Evolutionary conservation across 2,329 filamentous ascomycete species (phyloP).

Genomic region (Shiraia sp.): DNA sequence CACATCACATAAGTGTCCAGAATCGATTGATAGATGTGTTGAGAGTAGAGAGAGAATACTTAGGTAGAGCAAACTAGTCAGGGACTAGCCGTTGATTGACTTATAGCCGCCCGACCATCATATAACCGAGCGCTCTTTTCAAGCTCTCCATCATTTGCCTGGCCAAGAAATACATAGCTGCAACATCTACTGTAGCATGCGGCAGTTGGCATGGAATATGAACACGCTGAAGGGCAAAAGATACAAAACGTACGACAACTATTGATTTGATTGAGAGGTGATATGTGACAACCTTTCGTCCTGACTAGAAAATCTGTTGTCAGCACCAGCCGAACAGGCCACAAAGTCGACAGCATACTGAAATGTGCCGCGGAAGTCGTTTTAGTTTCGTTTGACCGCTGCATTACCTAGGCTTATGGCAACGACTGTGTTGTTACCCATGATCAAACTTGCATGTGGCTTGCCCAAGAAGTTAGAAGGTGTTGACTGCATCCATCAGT

Average conservation of each 20-base stretch:
- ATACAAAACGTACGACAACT: no score
- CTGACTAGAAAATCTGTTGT: slow-evolving; percentile 7
- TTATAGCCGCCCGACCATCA: no score
- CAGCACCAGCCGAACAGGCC: slow-evolving; percentile 1
- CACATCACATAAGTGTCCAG: no score
- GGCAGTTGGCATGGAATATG: neutral
- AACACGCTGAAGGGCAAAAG: no score
- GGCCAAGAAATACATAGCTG: no score
- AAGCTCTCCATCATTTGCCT: no score
- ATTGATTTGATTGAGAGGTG: no score
- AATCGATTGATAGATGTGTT: no score
- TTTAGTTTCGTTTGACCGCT: neutral
- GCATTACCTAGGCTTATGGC: neutral
- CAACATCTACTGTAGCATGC: neutral
- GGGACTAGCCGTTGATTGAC: no score
- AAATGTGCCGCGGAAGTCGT: neutral
- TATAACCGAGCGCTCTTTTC: no score
- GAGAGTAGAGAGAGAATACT: no score
- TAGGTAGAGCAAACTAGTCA: no score
- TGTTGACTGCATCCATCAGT: neutral
- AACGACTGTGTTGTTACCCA: neutral
- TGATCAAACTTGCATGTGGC: neutral
- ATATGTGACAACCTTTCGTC: neutral
- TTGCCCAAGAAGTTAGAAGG: neutral
- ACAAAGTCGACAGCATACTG: neutral